phyloP scores from a whole-genome alignment of 805 yeast genomes.

The Wickerhamiella alocasiicola region DNA sequence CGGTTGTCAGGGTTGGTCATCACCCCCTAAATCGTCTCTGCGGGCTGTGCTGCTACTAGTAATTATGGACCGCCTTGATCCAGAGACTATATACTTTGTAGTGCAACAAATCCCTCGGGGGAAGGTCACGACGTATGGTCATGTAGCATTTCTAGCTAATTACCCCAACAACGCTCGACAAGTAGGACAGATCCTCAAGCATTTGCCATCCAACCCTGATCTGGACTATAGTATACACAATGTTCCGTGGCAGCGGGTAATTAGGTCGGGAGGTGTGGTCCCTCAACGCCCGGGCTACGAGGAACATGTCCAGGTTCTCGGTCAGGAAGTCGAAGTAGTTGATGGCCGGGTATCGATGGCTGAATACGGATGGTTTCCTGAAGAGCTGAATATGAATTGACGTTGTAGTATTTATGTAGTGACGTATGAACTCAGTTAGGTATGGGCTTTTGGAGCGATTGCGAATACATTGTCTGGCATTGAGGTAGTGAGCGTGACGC shows the following conservation, averaged over 20 bases:
- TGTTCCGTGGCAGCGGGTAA: constrained; percentile 77
- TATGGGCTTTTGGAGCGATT: too few species aligned
- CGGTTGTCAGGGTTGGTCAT: too few species aligned
- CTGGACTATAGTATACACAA: constrained; percentile 25
- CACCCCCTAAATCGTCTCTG: not conserved
- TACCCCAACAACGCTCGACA: constrained; percentile 59
- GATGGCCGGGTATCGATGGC: constrained; percentile 31
- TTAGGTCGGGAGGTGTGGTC: constrained; percentile 50
- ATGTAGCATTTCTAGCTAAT: constrained; percentile 50
- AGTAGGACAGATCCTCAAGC: constrained; percentile 60
- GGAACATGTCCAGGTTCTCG: constrained; percentile 36
- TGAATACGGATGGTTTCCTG: constrained; percentile 61
- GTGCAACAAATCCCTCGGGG: constrained; percentile 49
- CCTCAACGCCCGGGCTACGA: constrained; percentile 37
- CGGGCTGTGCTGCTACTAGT: not conserved
- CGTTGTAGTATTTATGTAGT: too few species aligned
- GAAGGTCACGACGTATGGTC: constrained; percentile 60
- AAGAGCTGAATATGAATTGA: too few species aligned
- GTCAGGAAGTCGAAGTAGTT: constrained; percentile 34
- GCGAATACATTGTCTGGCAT: too few species aligned
- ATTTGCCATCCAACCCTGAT: constrained; percentile 28
- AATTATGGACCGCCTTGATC: constrained; percentile 3
- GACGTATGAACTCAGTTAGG: too few species aligned
- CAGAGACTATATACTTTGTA: constrained; percentile 38
- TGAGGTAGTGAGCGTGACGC: too few species aligned